These are phyloP conservation scores for Suhomyces canberraensis DNA, from an alignment of 805 yeast species.

Conservation along the genomic window DNA sequence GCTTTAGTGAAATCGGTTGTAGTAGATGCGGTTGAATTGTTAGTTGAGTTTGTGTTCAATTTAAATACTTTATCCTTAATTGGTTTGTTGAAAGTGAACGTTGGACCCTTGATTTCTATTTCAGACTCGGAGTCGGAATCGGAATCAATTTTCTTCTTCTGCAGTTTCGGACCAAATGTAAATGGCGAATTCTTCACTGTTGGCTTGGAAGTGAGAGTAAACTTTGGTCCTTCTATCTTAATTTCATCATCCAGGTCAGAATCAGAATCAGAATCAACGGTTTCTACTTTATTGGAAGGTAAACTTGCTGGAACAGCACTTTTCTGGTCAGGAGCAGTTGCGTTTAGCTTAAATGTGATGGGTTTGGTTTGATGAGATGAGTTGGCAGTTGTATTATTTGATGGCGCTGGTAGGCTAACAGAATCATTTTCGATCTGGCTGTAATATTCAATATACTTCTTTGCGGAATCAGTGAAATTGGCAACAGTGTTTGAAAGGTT, in stretches of 20 bases:
- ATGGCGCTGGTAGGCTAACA: no score
- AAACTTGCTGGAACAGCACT: neutral
- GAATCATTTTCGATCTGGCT: constrained; percentile 24
- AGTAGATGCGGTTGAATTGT: no score
- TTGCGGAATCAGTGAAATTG: constrained; percentile 52
- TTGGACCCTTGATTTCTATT: constrained; percentile 70
- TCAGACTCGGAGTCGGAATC: constrained; percentile 60
- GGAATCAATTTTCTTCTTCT: constrained; percentile 24
- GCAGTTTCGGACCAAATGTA: constrained; percentile 33
- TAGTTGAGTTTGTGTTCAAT: no score
- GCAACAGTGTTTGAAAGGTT: constrained; percentile 46
- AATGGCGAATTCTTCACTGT: constrained; percentile 36
- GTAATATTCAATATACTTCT: constrained; percentile 58
- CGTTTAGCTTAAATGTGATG: constrained; percentile 1
- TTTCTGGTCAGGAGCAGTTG: neutral
- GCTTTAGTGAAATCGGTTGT: no score
- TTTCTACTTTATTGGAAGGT: neutral
- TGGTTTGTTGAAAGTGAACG: constrained; percentile 45
- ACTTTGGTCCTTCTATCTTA: constrained; percentile 36
- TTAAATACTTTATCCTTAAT: constrained; percentile 36
- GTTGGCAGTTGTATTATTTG: constrained; percentile 1
- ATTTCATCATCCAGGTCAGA: constrained; percentile 25
- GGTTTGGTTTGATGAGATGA: constrained; percentile 1
- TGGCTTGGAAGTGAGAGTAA: constrained; percentile 25
- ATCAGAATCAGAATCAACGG: constrained; percentile 14